Evolutionary conservation across 768 basidiomycete species (phyloP).

Genomic region (Hygrophoropsis aurantiaca): DNA sequence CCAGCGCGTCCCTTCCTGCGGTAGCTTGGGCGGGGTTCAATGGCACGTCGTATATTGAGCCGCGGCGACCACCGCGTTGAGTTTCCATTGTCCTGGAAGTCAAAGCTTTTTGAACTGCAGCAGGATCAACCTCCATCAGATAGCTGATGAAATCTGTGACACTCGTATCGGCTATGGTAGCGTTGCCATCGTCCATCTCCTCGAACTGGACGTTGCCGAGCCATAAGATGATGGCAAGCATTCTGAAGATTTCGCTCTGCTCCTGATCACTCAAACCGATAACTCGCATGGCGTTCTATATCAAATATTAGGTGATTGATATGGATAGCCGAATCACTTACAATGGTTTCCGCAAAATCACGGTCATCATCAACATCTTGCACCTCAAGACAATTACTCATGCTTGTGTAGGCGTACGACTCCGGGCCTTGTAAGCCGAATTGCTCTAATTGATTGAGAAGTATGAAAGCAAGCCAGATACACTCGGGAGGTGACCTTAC

Average conservation of each 20-base stretch:
- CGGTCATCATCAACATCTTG: conserved; percentile 85
- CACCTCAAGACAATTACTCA: conserved; percentile 90
- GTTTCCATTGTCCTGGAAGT: conserved; percentile 90
- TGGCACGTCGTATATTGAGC: conserved; percentile 97
- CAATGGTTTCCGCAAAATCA: conserved; percentile 88
- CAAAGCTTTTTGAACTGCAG: conserved; percentile 82
- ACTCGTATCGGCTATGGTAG: conserved; percentile 72
- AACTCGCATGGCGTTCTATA: conserved; percentile 87
- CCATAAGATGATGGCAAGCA: conserved; percentile 92
- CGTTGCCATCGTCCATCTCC: conserved; percentile 89
- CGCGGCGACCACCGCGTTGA: conserved; percentile 85
- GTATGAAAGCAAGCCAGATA: conserved; percentile 1
- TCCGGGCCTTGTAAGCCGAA: conserved; percentile 97
- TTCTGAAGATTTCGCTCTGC: conserved; percentile 90
- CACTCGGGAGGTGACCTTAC: conserved; percentile 39
- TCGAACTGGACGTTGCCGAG: conserved; percentile 92
- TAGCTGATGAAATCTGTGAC: conserved; percentile 97
- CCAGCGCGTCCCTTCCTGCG: conserved; percentile 86
- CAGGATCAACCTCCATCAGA: conserved; percentile 83
- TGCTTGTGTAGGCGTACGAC: conserved; percentile 89
- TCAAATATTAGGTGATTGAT: conserved; percentile 6
- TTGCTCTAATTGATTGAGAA: conserved; percentile 56
- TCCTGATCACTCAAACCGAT: conserved; percentile 86
- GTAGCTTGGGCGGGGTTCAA: conserved; percentile 89
- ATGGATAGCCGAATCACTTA: conserved; percentile 36